Base-by-base conservation (phyloP, 805 yeast species). In the Wickerhamomyces ciferrii region DNA sequence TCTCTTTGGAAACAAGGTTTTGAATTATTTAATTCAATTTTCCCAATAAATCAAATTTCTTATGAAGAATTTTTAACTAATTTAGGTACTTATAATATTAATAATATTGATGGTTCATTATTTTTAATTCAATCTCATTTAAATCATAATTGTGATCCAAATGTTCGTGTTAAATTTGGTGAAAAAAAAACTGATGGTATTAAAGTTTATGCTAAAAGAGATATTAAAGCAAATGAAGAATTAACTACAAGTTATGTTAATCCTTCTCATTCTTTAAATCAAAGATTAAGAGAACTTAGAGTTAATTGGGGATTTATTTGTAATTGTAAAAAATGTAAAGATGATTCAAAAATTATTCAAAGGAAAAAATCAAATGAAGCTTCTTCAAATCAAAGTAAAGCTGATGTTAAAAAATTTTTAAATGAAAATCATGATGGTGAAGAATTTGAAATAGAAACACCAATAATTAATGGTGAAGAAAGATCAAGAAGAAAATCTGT, bases 291-390 rank as follows among this genome's bases (percentile, higher is more conserved):
- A 51, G 81, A 78, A 51, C 67, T 88, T 42, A 66, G 91, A 48
- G 79, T 81, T 13, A 83, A 84, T 54, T 88, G 89, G 87, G 96
- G 96, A 4, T 88, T 88, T 61, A 58, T 75, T 18, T 88, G 96
- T 63, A 63, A 61, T 23, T 88, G 96, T 61, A 55, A 63, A 13
- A 76, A 84, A 51, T 88, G 96, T 63, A 74, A 76, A 54, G 67
- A 67, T 8, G 91, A 85, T 51, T 59, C 71, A 32, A 68, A 68
- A 43, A 50, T 42, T 1, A 68, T 71, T 42, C 75, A 75, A 37
- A 60, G 76, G 52, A 70, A 80, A 45, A 73, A 75, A 50, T 75
- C 80, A 1, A 62, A 67, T 41, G 52, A 62, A 11, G 55, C 61
- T 24, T 54, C 62, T 15, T 46, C 50, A 6, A 43, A 45, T 11